A percentile compares a stretch with the other conserved stretches of the same genome.
phyloP scores from a whole-genome alignment of 345 rosid genomes.

The Barbarea vulgaris region DNA sequence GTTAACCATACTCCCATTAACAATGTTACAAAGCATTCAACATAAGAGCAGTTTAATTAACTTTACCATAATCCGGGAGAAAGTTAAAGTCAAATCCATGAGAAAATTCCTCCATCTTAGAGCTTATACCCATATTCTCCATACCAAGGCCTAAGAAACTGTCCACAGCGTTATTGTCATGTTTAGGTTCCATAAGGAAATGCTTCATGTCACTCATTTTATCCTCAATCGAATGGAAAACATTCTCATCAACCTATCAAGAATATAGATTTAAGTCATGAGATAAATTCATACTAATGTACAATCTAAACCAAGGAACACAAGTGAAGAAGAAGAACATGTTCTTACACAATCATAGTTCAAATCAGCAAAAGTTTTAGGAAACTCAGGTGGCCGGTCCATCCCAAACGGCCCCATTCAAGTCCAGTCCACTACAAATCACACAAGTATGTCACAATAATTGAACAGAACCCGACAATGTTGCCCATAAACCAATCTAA shows the following conservation, averaged over 20 bases:
- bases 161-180: constrained; percentile 54
- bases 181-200: constrained; percentile 53
- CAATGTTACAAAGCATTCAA: neutral
- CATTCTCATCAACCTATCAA: constrained; percentile 51
- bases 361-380: constrained; percentile 37
- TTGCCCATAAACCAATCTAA: constrained; percentile 25
- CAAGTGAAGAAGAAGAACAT: constrained; percentile 21
- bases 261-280: neutral
- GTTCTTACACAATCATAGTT: constrained; percentile 50
- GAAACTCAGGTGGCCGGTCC: constrained; percentile 37
- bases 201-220: constrained; percentile 51
- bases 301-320: neutral
- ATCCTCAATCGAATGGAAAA: constrained; percentile 47
- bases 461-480: constrained; percentile 18
- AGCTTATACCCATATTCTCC: constrained; percentile 52
- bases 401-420: constrained; percentile 42
- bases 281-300: constrained; percentile 23
- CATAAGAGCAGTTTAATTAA: constrained; percentile 7
- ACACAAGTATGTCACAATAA: constrained; percentile 21
- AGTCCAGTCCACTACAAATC: constrained; percentile 28
- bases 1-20: neutral
- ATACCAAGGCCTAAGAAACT: constrained; percentile 52
- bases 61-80: constrained; percentile 49
- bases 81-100: constrained; percentile 51
- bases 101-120: constrained; percentile 53